These are phyloP conservation scores for Gossypium davidsonii DNA, from an alignment of 441 rosid species.

Conservation along the genomic window DNA sequence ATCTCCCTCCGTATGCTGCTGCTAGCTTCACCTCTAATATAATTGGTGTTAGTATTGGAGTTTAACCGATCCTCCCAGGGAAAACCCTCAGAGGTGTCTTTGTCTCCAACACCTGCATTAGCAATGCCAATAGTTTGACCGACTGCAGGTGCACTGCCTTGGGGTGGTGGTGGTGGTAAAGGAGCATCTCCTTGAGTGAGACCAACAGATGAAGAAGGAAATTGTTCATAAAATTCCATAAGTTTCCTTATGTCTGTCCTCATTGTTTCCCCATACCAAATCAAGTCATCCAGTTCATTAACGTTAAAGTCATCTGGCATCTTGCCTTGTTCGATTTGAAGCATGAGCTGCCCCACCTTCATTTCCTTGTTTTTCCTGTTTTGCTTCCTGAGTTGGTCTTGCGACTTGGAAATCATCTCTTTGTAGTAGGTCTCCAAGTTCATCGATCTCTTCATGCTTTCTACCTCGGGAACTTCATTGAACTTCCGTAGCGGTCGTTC, in stretches of 20 bases:
- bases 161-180: neutral
- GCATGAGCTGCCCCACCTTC: neutral
- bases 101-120: neutral
- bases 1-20: neutral
- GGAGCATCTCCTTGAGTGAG: neutral
- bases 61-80: conserved; percentile 20
- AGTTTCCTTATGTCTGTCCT: neutral
- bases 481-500: conserved; percentile 9
- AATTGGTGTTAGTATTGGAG: conserved; percentile 4
- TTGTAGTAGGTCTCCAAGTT: neutral
- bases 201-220: neutral
- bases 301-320: neutral
- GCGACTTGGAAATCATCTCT: neutral
- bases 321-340: neutral
- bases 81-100: neutral
- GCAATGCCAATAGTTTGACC: neutral
- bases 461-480: neutral
- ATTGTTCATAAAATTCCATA: neutral
- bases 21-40: neutral
- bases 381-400: neutral
- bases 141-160: neutral
- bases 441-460: neutral
- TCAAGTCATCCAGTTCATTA: neutral
- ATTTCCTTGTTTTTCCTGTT: neutral
- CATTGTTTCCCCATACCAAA: neutral